phyloP scores from a whole-genome alignment of 495 filamentous ascomycete species.

The Trichocladium uniseriatum region DNA sequence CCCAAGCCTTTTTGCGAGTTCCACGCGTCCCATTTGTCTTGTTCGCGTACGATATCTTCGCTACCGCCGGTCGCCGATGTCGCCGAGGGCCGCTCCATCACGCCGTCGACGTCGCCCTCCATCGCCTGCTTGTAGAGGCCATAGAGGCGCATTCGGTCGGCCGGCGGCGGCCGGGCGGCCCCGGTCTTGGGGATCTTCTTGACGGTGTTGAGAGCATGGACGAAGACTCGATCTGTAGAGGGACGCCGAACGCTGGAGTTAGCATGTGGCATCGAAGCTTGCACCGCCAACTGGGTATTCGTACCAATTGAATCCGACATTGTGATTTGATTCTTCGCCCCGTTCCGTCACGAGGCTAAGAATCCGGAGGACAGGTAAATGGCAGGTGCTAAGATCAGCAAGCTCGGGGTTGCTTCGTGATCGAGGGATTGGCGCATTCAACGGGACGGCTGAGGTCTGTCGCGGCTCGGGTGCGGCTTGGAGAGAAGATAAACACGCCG shows the following conservation, averaged over 20 bases:
- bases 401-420: constrained; percentile 4
- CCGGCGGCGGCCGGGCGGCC: constrained; percentile 72
- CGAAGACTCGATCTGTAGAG: constrained; percentile 82
- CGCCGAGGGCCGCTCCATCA: constrained; percentile 73
- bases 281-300: neutral
- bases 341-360: neutral
- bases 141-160: constrained; percentile 83
- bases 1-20: constrained; percentile 69
- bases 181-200: constrained; percentile 94
- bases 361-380: neutral
- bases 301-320: constrained; percentile 21
- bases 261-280: constrained; percentile 8
- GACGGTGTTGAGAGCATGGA: constrained; percentile 95
- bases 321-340: neutral
- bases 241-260: constrained; percentile 1
- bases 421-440: neutral
- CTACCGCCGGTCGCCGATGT: constrained; percentile 10
- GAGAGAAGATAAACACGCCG: neutral
- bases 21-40: constrained; percentile 83
- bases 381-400: constrained; percentile 1
- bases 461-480: neutral
- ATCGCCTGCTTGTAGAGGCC: constrained; percentile 98
- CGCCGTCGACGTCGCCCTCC: constrained; percentile 91
- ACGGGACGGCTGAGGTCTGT: neutral
- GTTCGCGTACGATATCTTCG: constrained; percentile 45